Evolutionary conservation across 2,329 filamentous ascomycete genomes (phyloP).

Genomic region (Fusarium incarnatum): DNA sequence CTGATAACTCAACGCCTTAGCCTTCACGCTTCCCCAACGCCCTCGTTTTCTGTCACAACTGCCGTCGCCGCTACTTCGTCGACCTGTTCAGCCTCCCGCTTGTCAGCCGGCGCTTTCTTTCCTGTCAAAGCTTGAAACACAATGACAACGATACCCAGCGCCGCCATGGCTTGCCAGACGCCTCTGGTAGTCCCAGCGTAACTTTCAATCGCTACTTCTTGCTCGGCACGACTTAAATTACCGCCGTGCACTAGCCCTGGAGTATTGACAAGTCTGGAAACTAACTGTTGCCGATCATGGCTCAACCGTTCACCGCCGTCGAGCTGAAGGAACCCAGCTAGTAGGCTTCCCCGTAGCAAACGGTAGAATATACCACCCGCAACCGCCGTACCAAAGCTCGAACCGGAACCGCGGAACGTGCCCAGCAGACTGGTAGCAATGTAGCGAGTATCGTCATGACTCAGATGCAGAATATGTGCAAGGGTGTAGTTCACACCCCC

Average conservation of each 20-base stretch:
- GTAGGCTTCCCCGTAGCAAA: conserved; percentile 66
- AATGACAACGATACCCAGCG: conserved; percentile 57
- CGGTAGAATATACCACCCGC: conserved; percentile 81
- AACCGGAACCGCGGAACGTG: conserved; percentile 85
- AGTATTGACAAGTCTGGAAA: conserved; percentile 62
- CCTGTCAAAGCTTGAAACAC: conserved; percentile 63
- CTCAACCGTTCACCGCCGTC: conserved; percentile 54
- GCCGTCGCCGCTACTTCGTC: conserved; percentile 48
- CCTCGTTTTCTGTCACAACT: conserved; percentile 47
- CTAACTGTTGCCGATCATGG: conserved; percentile 53
- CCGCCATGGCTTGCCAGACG: conserved; percentile 62
- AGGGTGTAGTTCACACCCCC: conserved; percentile 83
- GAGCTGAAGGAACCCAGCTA: conserved; percentile 65
- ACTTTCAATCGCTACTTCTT: conserved; percentile 58
- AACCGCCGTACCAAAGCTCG: conserved; percentile 82
- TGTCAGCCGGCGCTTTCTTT: conserved; percentile 64
- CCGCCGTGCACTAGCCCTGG: conserved; percentile 62
- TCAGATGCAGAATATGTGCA: conserved; percentile 81
- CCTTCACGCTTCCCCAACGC: conserved; percentile 47
- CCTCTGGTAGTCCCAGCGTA: conserved; percentile 60
- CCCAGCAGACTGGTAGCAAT: conserved; percentile 80
- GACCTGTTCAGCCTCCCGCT: conserved; percentile 54
- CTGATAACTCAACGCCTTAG: conserved; percentile 10
- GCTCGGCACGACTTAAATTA: conserved; percentile 56
- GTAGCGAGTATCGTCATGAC: conserved; percentile 73